Base-by-base conservation (phyloP, 176 grass and related monocot genomes). In the Phoenix roebelenii region DNA sequence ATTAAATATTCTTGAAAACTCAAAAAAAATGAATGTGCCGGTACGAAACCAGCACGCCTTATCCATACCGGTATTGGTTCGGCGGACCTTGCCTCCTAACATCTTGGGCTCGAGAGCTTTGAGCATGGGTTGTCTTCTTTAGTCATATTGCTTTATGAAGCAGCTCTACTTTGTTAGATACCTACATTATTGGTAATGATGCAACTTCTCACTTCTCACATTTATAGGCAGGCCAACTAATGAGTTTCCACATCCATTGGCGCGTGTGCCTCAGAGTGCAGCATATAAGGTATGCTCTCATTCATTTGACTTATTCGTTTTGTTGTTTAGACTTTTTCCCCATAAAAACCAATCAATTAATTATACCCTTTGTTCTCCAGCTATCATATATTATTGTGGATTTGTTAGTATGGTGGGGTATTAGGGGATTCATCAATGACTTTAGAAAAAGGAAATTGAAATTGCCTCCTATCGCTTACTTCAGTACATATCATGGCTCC, bases 191-290 rank as follows among this genome's bases (percentile, higher is more conserved):
- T 29, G 18, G 67, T 35, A 67, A 67, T 67, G 54, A 67, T 87
- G 51, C n/a, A 55, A 74, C 60, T 55, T 30, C 74, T 90, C 81
- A 88, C 73, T 84, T 56, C 66, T 75, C 54, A 59, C 61, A 71
- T 74, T 81, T 85, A 65, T 97, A 85, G 92, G 85, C 83, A 97
- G 92, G 84, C 92, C 92, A 83, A 97, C 92, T 74, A 82, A 85
- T 80, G 92, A 97, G 67, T 97, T 97, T 67, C 87, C 92, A 24
- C 92, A 97, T 88, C 92, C 92, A 57, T 87, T 97, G 74, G 87
- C 92, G 17, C 84, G 81, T 53, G 83, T 85, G 15, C 87, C 84
- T 72, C 92, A 90, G 64, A 90, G 83, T 23, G 87, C 92, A 80
- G 78, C 84, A 39, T 91, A 91, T 58, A 84, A 78, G 78, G 92